A percentile compares a stretch with the other conserved stretches of the same genome.
Conservation (phyloP, 345 rosid species). For the Limnanthes douglasii region DNA sequence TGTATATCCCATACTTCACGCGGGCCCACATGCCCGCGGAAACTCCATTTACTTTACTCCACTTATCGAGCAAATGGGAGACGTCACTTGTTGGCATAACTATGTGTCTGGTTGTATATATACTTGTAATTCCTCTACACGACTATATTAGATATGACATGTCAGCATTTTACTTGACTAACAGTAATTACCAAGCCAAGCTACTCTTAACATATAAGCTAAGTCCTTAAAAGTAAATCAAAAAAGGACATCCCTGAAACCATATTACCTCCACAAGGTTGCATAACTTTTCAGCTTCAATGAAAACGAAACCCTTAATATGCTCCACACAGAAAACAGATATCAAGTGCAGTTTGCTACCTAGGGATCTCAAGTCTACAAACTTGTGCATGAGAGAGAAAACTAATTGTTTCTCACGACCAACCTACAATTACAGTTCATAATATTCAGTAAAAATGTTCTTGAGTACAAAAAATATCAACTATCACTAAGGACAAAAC, state of each 20-base stretch:
- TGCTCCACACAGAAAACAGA: constrained; percentile 72
- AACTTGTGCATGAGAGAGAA: constrained; percentile 95
- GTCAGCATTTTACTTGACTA: constrained; percentile 1
- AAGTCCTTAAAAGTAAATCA: not conserved
- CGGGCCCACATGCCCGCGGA: constrained; percentile 77
- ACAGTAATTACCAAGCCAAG: constrained; percentile 3
- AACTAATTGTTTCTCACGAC: constrained; percentile 64
- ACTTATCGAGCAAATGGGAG: constrained; percentile 40
- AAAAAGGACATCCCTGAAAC: constrained; percentile 1
- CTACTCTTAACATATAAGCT: constrained; percentile 3
- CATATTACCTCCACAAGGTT: constrained; percentile 59
- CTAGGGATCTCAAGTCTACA: constrained; percentile 54
- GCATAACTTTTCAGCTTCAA: constrained; percentile 65
- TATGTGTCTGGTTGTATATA: constrained; percentile 46
- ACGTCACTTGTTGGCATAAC: constrained; percentile 53
- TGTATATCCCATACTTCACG: constrained; percentile 78
- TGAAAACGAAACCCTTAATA: constrained; percentile 57
- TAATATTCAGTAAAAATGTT: too few species aligned
- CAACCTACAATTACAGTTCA: constrained; percentile 44
- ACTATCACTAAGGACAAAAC: too few species aligned
- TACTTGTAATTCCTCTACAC: constrained; percentile 48
- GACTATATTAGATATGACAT: constrained; percentile 31
- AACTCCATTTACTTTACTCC: constrained; percentile 28
- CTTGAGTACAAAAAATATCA: too few species aligned
- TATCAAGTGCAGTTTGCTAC: constrained; percentile 40